Evolutionary conservation across 352 stramenopile species (phyloP), one percentile per base, ranked within the genome.

Genomic region (Phytophthora rubi): DNA sequence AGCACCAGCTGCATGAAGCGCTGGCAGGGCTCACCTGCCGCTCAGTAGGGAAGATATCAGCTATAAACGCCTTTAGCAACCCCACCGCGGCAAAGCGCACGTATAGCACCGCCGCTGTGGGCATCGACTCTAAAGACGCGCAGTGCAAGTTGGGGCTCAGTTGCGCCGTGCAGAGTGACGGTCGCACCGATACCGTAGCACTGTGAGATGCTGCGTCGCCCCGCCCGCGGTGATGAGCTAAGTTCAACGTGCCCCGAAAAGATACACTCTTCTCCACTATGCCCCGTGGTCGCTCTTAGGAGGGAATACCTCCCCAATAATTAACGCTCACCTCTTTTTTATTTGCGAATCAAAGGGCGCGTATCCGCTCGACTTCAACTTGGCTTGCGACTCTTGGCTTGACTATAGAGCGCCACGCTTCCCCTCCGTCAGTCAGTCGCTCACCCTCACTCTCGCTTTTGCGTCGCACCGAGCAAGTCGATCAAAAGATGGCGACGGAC

Each of bases 401-500:
- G 39, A 47, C 39, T 48, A 48, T 48, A 48, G 39, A 48, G 39
- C 39, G 39, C 39, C 15, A 47, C 39, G 39, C 39, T 47, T 10
- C 37, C 9, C 37, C 37, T 44, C 37, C 37, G 37, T 10, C 37
- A 15, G 37, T 16, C 37, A 44, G 13, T 49, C 42, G 13, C 10
- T 13, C 42, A 21, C 18, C 0, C 45, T 52, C 45, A 52, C 45
- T 52, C 13, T 15, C 45, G 45, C n/a, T 30, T 52, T 28, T 52
- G 45, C 45, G n/a, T 6, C 45, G n/a, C 45, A 2, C n/a, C 45
- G 6, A 16, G 18, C 45, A 52, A 52, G 45, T 15, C n/a, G 45
- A n/a, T 48, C 39, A 16, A 13, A 52, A n/a, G n/a, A 53, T 53
- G 56, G 13, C 56, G 33, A 53, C 37, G 56, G 23, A 39, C 56